These are phyloP conservation scores for Senecio squalidus DNA, from an alignment of 140 eudicot species.

Conservation along the genomic window DNA sequence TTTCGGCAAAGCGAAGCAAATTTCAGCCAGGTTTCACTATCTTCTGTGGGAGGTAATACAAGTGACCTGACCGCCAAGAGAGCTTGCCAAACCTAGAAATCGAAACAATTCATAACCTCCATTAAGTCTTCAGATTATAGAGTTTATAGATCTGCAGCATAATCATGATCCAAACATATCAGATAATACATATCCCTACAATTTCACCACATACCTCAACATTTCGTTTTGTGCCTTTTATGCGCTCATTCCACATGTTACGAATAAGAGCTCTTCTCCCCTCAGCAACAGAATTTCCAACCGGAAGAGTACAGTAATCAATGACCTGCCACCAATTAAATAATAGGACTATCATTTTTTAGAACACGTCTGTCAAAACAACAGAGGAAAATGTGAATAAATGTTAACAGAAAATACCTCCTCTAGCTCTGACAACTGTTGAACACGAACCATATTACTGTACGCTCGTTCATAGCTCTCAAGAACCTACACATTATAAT, in stretches of 20 bases:
- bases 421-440: slow-evolving; percentile 92
- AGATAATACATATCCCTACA: not conserved
- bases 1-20: slow-evolving; percentile 96
- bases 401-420: slow-evolving; percentile 49
- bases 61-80: slow-evolving; percentile 87
- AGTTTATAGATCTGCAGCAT: not conserved
- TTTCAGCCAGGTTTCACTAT: slow-evolving; percentile 90
- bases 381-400: not conserved
- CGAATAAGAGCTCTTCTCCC: slow-evolving; percentile 88
- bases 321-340: slow-evolving; percentile 51
- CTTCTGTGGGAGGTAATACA: slow-evolving; percentile 94
- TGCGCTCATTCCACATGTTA: slow-evolving; percentile 98
- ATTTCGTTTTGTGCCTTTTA: slow-evolving; percentile 87
- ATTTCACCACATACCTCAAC: slow-evolving; percentile 58
- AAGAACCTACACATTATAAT: slow-evolving; percentile 54
- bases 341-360: not conserved
- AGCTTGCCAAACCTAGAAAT: slow-evolving; percentile 96
- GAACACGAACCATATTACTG: slow-evolving; percentile 97
- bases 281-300: slow-evolving; percentile 72
- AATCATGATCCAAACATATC: not conserved
- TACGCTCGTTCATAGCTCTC: slow-evolving; percentile 99
- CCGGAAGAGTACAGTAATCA: slow-evolving; percentile 91
- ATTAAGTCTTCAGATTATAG: slow-evolving; percentile 1
- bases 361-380: not conserved
- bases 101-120: not conserved